These are phyloP conservation scores for Theobroma grandiflorum DNA, from an alignment of 441 rosid species.

Conservation along the genomic window DNA sequence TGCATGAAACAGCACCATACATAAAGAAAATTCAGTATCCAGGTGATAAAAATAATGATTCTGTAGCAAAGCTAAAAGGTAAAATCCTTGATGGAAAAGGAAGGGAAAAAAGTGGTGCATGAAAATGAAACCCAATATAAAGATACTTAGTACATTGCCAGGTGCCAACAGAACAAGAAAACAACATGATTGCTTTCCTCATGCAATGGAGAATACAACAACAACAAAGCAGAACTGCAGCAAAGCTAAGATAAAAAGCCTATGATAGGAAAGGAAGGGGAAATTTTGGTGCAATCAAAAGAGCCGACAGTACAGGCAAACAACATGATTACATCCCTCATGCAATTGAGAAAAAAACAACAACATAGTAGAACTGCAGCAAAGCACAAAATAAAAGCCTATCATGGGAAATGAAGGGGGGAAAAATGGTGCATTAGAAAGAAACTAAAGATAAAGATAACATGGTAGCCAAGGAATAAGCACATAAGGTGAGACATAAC, in stretches of 20 bases:
- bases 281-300: not conserved
- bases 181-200: not conserved
- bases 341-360: not conserved
- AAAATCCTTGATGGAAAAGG: not conserved
- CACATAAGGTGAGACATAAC: not conserved
- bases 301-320: not conserved
- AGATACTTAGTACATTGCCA: not conserved
- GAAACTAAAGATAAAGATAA: not conserved
- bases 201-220: not conserved
- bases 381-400: not conserved
- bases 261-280: not conserved
- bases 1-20: not conserved
- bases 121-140: not conserved
- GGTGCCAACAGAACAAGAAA: not conserved
- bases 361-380: not conserved
- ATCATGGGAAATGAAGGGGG: not conserved
- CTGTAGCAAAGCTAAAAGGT: not conserved
- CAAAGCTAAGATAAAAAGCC: not conserved
- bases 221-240: not conserved
- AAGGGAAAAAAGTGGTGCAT: not conserved
- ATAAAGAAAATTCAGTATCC: not conserved
- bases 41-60: not conserved
- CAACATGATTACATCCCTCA: not conserved
- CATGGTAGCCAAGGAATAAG: not conserved
- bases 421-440: not conserved